Conservation (phyloP, 257 asterid genomes). For the Solanum chaucha region DNA sequence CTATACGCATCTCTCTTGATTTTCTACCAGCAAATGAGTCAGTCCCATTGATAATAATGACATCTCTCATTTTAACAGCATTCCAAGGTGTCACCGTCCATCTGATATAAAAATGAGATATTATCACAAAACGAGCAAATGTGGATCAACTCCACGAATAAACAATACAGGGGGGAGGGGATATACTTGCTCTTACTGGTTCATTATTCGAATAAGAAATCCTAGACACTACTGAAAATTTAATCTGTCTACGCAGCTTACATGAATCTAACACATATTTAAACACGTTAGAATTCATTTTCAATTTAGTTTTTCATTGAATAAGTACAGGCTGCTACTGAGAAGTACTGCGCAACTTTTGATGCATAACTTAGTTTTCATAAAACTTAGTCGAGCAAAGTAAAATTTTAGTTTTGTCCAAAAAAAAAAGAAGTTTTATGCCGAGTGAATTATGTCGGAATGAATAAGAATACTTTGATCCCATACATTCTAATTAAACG, state of each 20-base stretch:
- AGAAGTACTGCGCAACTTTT: not conserved
- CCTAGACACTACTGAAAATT: not conserved
- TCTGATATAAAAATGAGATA: constrained; percentile 21
- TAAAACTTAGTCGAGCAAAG: not conserved
- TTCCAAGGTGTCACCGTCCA: constrained; percentile 87
- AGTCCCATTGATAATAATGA: constrained; percentile 28
- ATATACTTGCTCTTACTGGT: not conserved
- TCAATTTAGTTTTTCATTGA: not conserved
- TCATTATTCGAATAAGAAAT: not conserved
- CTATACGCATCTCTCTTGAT: constrained; percentile 29
- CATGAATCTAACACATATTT: not conserved
- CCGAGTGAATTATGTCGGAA: not conserved
- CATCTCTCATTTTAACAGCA: constrained; percentile 59
- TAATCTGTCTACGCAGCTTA: not conserved
- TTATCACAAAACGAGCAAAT: not conserved
- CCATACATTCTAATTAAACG: not conserved
- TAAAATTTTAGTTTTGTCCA: too few relatives aligned
- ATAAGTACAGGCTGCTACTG: not conserved
- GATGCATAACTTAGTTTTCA: not conserved
- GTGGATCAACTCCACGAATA: not conserved
- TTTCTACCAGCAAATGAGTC: not conserved
- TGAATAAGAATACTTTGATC: not conserved
- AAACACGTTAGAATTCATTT: not conserved
- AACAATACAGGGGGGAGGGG: not conserved
- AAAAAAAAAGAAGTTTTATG: not conserved